Base-by-base conservation (phyloP, 495 filamentous ascomycete genomes). In the Gamarada debralockiae region DNA sequence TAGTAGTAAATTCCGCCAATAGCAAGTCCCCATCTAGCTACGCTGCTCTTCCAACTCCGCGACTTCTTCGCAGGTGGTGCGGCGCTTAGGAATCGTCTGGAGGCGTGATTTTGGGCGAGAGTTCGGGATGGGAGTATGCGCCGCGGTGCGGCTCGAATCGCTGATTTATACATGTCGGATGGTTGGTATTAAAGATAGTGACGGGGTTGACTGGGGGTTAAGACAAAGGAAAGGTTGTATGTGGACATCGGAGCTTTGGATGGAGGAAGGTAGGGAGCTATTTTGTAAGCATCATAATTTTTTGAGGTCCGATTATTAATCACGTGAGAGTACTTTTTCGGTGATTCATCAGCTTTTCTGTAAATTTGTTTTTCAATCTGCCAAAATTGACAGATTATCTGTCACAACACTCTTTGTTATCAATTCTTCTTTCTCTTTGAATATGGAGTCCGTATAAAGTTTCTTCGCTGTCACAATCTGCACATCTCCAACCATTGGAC, bases 1-100 rank as follows among this genome's bases (percentile, higher is more conserved):
- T 97, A 98, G 65, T 84, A 96, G 73, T 97, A 98, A 27, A 96
- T 66, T n/a, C 81, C 80, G 20, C 74, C 90, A 44, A 67, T 72
- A n/a, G 89, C 91, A 40, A 93, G 59, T 48, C 83, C 89, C 77
- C 89, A 84, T 68, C 92, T 77, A 51, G 75, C 60, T 7, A 72
- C 75, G n/a, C 80, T 76, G 60, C 80, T 87, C 77, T 89, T 97
- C 90, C 87, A 96, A 62, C 82, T 85, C 64, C 89, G 70, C 55
- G 79, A 77, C 69, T 83, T 87, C 59, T 82, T 75, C 48, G 71
- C 62, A 3, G 83, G 70, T 48, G 87, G 73, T 58, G 80, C 73
- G 49, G 87, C 89, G 73, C 82, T 88, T 68, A 86, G 76, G 62
- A 89, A 85, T 66, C 89, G 81, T 67, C 53, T 63, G 64, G 57